A percentile compares a stretch with the other conserved stretches of the same genome.
phyloP scores from a whole-genome alignment of 148 eudicot genomes.

The Camellia granthamiana region DNA sequence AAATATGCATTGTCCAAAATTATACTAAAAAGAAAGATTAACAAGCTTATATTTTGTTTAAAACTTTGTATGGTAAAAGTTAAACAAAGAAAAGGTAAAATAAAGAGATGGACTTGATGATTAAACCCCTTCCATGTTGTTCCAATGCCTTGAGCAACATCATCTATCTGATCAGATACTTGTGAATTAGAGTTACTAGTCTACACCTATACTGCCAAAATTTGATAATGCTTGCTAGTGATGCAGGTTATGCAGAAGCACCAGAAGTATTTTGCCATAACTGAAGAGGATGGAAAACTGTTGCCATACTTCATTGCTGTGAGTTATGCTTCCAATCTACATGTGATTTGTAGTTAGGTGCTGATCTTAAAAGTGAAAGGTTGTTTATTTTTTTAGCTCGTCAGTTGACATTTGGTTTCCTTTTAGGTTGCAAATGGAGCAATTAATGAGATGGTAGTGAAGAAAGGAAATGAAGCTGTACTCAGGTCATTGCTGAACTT shows the following conservation, averaged over 20 bases:
- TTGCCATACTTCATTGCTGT: slow-evolving; percentile 92
- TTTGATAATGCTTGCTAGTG: slow-evolving; percentile 5
- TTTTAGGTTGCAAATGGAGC: slow-evolving; percentile 95
- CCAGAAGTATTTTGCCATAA: slow-evolving; percentile 91
- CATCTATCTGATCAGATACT: not conserved
- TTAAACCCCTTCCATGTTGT: not conserved
- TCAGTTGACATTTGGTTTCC: slow-evolving; percentile 7
- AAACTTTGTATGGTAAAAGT: too few species aligned
- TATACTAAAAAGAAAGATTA: too few species aligned
- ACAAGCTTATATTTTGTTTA: too few species aligned
- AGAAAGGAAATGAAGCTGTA: slow-evolving; percentile 98
- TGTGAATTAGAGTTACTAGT: not conserved
- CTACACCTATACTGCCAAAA: not conserved
- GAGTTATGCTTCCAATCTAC: slow-evolving; percentile 25
- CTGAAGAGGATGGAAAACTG: slow-evolving; percentile 57
- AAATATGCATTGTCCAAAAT: too few species aligned
- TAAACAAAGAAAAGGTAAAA: too few species aligned
- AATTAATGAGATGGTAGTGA: slow-evolving; percentile 65
- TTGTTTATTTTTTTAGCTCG: not conserved
- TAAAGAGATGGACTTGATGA: not conserved
- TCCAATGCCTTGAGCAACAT: not conserved
- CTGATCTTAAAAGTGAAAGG: not conserved
- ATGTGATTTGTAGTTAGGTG: not conserved
- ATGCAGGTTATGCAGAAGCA: slow-evolving; percentile 99
- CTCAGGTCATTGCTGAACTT: slow-evolving; percentile 56